A percentile compares a stretch with the other conserved stretches of the same genome.
Conservation (phyloP, 148 eudicot species). For the Bassia scoparia region DNA sequence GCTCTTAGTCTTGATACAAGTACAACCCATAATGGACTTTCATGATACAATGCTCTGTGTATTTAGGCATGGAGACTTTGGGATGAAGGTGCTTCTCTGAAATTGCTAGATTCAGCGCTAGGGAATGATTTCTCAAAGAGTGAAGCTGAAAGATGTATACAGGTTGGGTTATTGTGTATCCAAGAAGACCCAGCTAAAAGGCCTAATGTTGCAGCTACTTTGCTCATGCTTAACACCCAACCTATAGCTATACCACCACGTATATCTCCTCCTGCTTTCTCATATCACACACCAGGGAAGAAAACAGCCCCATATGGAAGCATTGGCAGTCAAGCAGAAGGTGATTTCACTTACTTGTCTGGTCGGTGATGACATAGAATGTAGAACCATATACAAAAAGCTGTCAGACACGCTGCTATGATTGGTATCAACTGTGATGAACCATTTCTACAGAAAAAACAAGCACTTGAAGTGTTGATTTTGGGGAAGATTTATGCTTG, state of each 20-base stretch:
- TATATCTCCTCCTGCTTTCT: constrained; percentile 13
- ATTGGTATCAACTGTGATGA: too few species aligned
- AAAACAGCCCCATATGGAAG: constrained; percentile 3
- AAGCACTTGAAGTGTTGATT: too few species aligned
- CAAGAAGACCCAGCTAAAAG: constrained; percentile 30
- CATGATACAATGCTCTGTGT: too few species aligned
- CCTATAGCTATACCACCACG: constrained; percentile 17
- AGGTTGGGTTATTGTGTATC: constrained; percentile 29
- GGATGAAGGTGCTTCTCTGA: constrained; percentile 14
- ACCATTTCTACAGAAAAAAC: too few species aligned
- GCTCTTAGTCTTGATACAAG: too few species aligned
- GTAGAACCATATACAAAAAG: not conserved
- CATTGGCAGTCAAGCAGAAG: not conserved
- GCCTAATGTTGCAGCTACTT: constrained; percentile 30
- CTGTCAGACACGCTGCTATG: not conserved
- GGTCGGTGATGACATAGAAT: constrained; percentile 16
- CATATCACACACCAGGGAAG: not conserved
- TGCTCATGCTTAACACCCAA: constrained; percentile 23
- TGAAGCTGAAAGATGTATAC: constrained; percentile 31
- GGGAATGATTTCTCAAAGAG: constrained; percentile 3
- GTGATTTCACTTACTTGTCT: constrained; percentile 4
- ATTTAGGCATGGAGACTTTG: constrained; percentile 31
- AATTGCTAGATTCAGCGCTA: constrained; percentile 21
- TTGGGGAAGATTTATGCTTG: too few species aligned
- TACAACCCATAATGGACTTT: too few species aligned